Evolutionary conservation across 768 basidiomycete species (phyloP).

Genomic region (Lentinus brumalis): DNA sequence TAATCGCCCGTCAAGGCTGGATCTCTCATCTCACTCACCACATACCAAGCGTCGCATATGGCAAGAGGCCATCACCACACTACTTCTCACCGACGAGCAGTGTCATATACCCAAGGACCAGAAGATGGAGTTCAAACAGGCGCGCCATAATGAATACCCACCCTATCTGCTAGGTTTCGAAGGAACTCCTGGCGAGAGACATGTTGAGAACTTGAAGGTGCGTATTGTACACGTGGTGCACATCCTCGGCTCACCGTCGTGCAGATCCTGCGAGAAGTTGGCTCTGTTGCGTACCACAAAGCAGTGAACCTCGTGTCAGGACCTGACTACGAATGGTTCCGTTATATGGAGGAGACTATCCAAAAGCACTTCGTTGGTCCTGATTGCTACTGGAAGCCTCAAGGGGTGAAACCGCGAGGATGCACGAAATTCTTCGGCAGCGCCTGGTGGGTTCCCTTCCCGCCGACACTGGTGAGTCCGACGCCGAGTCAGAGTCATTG

Average conservation of each 20-base stretch:
- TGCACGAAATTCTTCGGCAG: conserved; percentile 67
- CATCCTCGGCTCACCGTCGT: neutral
- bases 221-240: neutral
- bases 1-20: conserved; percentile 45
- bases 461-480: conserved; percentile 60
- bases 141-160: conserved; percentile 57
- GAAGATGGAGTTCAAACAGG: conserved; percentile 59
- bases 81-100: conserved; percentile 61
- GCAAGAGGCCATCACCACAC: conserved; percentile 73
- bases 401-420: conserved; percentile 30
- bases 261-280: conserved; percentile 76
- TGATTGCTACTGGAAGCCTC: conserved; percentile 68
- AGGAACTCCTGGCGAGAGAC: conserved; percentile 68
- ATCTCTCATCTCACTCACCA: conserved; percentile 54
- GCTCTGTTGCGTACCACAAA: conserved; percentile 53
- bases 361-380: conserved; percentile 64
- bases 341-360: conserved; percentile 51
- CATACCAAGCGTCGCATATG: conserved; percentile 74
- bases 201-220: conserved; percentile 80
- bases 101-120: conserved; percentile 62
- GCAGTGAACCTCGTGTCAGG: conserved; percentile 51
- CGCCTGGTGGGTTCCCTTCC: conserved; percentile 81
- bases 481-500: neutral
- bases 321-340: conserved; percentile 49
- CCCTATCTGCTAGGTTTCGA: conserved; percentile 69